Conservation (phyloP, 2,329 filamentous ascomycete genomes). For the Blastomyces percursus region DNA sequence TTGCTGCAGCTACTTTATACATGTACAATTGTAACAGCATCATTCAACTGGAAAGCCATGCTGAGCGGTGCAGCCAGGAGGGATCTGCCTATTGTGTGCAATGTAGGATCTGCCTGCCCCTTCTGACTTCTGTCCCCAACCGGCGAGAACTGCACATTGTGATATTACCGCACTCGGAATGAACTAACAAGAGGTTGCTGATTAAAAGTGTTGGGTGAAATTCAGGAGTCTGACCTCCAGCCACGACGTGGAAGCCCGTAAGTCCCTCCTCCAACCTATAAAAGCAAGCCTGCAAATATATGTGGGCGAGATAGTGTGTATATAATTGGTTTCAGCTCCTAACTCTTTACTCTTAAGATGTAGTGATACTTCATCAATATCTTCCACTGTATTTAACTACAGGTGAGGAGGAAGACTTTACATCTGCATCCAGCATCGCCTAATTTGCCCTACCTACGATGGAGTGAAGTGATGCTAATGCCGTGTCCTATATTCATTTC, state of each 20-base stretch:
- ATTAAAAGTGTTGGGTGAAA: neutral
- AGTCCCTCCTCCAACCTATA: neutral
- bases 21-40: neutral
- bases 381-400: conserved; percentile 11
- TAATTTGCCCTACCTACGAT: neutral
- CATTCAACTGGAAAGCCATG: neutral
- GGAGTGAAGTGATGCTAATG: neutral
- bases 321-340: neutral
- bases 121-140: neutral
- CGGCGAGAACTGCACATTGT: neutral
- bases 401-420: conserved; percentile 1
- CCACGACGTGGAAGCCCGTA: neutral
- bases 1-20: neutral
- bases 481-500: neutral
- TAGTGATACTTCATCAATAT: conserved; percentile 9
- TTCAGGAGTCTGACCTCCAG: neutral
- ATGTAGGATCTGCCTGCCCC: neutral
- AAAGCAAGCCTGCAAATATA: neutral
- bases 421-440: neutral
- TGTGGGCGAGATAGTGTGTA: neutral
- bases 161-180: neutral
- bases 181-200: neutral
- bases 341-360: neutral
- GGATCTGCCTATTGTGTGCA: neutral
- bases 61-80: neutral